Base-by-base conservation (phyloP, 805 yeast genomes). In the Zygoascus ofunaensis region DNA sequence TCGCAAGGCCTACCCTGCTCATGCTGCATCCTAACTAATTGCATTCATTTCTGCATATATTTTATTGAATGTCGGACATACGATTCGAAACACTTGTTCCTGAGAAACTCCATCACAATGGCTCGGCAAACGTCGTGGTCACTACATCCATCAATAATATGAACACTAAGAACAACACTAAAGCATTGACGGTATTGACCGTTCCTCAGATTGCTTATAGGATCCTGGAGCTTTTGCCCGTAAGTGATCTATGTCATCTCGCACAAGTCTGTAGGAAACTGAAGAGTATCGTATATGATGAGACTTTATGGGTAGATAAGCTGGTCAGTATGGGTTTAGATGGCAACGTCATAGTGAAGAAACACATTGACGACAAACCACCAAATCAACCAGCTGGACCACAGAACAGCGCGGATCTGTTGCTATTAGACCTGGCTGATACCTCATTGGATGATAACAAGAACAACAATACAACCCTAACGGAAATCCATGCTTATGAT, bases 261-360 rank as follows among this genome's bases (percentile, higher is more conserved):
- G 59, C 69, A 3, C 61, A 54, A 22, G 68, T 68, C 5, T 68
- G 71, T 12, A 60, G 58, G 47, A 65, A 66, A 52, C 61, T 72
- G 4, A 56, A 62, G 45, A 58, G 56, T 35, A 62, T 71, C 1
- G 71, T 59, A 23, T 64, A 62, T 47, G 64, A 69, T 42, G 65
- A 68, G n/a, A 28, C 37, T 28, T 22, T 48, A 18, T 53, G 56
- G 56, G 22, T 37, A 10, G 15, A 30, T 17, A 15, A 49, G 14
- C 30, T 52, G 24, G 38, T 37, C 15, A 46, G 42, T 41, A 37
- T 49, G 10, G 39, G 39, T 8, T 21, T 48, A n/a, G 36, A 26
- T 2, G 37, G 33, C 15, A 33, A 36, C 21, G 4, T 32, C 5
- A 45, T 28, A 14, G 37, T 5, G 21, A 12, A 18, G 15, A 34